Percentiles rank a stretch among this genome's conserved stretches.
phyloP scores from a whole-genome alignment of 345 rosid species.

The Syzygium jambos region DNA sequence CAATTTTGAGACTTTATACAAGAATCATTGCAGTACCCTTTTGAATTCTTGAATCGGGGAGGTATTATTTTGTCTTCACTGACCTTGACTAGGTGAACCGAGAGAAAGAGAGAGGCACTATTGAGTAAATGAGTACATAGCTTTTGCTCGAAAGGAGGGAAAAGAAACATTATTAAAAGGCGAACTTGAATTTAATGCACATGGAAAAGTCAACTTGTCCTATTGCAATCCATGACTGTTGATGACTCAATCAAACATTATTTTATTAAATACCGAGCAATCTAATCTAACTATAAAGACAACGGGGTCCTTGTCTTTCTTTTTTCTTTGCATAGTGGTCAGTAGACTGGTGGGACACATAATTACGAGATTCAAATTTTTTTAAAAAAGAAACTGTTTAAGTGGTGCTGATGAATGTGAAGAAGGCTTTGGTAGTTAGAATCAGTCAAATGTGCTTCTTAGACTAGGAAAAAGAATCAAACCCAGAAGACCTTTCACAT shows the following conservation, averaged over 20 bases:
- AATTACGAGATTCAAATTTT: neutral
- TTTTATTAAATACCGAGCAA: neutral
- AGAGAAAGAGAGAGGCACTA: neutral
- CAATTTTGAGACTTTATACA: neutral
- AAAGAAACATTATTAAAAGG: neutral
- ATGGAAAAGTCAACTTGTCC: constrained; percentile 17
- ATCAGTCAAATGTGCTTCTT: constrained; percentile 13
- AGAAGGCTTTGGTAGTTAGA: constrained; percentile 6
- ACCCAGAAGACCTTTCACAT: constrained; percentile 16
- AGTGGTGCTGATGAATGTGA: neutral
- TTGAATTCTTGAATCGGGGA: neutral
- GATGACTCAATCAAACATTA: constrained; percentile 2
- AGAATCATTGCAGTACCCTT: neutral
- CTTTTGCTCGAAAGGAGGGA: constrained; percentile 1
- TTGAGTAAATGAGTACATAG: constrained; percentile 1
- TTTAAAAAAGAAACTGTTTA: neutral
- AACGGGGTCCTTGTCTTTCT: neutral
- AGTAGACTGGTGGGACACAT: constrained; percentile 11
- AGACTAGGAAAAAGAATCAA: constrained; percentile 11
- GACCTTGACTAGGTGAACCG: constrained; percentile 1
- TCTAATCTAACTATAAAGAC: neutral
- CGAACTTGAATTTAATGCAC: neutral
- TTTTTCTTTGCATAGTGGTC: neutral
- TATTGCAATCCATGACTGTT: constrained; percentile 3
- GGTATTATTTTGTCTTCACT: neutral